Percentiles rank a stretch among this genome's conserved stretches.
Conservation (phyloP, 2,329 filamentous ascomycete genomes). For the Paraphaeosphaeria minitans region DNA sequence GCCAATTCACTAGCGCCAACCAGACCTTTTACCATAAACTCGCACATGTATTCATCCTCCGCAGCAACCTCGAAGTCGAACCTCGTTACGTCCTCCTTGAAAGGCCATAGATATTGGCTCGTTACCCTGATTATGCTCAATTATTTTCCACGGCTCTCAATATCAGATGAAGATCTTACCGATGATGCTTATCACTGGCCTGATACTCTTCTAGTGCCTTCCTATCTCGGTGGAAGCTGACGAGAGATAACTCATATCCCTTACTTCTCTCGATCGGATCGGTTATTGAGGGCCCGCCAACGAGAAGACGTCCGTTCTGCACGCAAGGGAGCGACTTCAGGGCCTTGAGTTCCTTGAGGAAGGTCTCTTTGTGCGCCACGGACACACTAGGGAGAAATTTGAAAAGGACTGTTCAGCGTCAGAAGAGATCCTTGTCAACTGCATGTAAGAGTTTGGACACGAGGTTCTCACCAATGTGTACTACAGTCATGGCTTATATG, state of each 20-base stretch:
- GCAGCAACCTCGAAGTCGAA: constrained; percentile 61
- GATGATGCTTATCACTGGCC: constrained; percentile 58
- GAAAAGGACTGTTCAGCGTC: constrained; percentile 25
- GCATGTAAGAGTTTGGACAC: neutral
- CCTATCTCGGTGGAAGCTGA: constrained; percentile 58
- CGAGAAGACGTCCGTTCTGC: constrained; percentile 54
- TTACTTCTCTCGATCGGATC: constrained; percentile 59
- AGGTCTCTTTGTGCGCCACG: constrained; percentile 51
- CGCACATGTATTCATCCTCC: constrained; percentile 42
- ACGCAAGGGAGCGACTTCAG: constrained; percentile 58
- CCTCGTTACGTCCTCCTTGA: constrained; percentile 57
- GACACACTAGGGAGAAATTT: constrained; percentile 31
- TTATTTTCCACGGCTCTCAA: neutral
- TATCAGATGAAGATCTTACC: constrained; percentile 37
- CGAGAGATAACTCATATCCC: constrained; percentile 57
- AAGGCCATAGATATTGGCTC: constrained; percentile 58
- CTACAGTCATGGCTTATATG: neutral
- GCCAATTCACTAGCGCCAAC: neutral
- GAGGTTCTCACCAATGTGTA: neutral
- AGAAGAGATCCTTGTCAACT: too few relatives aligned
- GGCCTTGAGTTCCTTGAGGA: constrained; percentile 55
- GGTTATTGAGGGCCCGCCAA: constrained; percentile 60
- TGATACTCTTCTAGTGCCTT: constrained; percentile 58
- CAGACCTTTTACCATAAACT: neutral
- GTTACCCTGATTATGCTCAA: constrained; percentile 52